phyloP scores from a whole-genome alignment of 2,329 filamentous ascomycete genomes.

The Xylaria arbuscula region DNA sequence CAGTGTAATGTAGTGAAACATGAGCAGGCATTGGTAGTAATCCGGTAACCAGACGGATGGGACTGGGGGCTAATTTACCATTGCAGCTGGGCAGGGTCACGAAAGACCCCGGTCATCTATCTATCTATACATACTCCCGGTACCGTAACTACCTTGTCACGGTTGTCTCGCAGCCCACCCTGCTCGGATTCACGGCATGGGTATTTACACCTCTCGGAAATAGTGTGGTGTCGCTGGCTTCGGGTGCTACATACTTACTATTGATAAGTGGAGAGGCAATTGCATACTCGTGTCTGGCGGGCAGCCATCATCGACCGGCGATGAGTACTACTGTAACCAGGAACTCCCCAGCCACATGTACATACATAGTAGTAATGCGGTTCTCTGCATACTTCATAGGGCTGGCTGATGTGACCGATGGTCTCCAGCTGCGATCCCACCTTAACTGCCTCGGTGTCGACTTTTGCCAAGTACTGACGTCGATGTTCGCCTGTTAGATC shows the following conservation, averaged over 20 bases:
- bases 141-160: background rate
- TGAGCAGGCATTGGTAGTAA: slow-evolving; percentile 1
- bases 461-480: slow-evolving; percentile 22
- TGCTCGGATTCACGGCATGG: background rate
- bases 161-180: background rate
- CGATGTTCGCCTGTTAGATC: background rate
- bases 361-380: background rate
- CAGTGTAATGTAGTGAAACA: background rate
- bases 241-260: background rate
- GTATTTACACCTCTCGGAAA: background rate
- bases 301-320: background rate
- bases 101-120: slow-evolving; percentile 13
- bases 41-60: slow-evolving; percentile 22
- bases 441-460: slow-evolving; percentile 5
- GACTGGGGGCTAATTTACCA: slow-evolving; percentile 15
- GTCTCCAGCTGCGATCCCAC: slow-evolving; percentile 1
- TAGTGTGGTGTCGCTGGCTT: background rate
- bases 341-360: background rate
- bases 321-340: background rate
- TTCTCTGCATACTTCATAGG: slow-evolving; percentile 8
- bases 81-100: slow-evolving; percentile 27
- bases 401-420: slow-evolving; percentile 13
- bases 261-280: background rate
- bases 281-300: background rate
- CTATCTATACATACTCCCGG: background rate